Evolutionary conservation across 1,284 basidiomycete genomes (phyloP), one percentile per base, ranked within the genome.

Genomic region (Trametes pubescens): DNA sequence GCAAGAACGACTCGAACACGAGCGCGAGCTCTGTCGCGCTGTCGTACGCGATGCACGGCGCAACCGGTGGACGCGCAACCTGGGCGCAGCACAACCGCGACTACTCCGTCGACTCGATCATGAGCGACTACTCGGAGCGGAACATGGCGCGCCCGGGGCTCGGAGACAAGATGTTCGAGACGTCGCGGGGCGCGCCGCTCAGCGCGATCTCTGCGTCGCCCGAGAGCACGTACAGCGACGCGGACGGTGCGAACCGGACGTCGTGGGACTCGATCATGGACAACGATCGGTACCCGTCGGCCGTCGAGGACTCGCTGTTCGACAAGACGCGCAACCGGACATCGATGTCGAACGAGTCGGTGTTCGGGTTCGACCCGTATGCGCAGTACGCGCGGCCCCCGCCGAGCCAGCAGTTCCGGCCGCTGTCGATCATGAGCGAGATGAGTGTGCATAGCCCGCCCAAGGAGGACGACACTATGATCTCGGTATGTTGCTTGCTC

Each of bases 101-200:
- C 18, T 72, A 76, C 22, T 92, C 90, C 0, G 72, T 82, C 2
- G 91, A 92, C 65, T 94, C 91, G 0, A 74, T 84, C 38, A 77
- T 82, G 69, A 94, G 91, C 61, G 86, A 88, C 58, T 84, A 84
- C 66, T 89, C 89, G 2, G 81, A 79, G 2, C 76, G 80, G 65
- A 81, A 83, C 11, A 74, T 92, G 4, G 87, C 82, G 2, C 83
- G 93, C 22, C 93, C 93, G 2, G 92, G 89, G 2, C 76, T 95
- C 2, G 93, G 94, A 0, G 94, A 95, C 72, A 93, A 94, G 81
- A 95, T 95, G 93, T 93, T 95, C 71, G 86, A 91, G 34, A 80
- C 77, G 8, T 88, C 89, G 52, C 82, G 81, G 47, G 84, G 83
- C 4, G 81, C 85, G 61, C 85, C 89, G 0, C 80, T 94, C 32